A percentile compares a stretch with the other conserved stretches of the same genome.
Conservation (phyloP, 345 rosid genomes). For the Dipteronia dyeriana region DNA sequence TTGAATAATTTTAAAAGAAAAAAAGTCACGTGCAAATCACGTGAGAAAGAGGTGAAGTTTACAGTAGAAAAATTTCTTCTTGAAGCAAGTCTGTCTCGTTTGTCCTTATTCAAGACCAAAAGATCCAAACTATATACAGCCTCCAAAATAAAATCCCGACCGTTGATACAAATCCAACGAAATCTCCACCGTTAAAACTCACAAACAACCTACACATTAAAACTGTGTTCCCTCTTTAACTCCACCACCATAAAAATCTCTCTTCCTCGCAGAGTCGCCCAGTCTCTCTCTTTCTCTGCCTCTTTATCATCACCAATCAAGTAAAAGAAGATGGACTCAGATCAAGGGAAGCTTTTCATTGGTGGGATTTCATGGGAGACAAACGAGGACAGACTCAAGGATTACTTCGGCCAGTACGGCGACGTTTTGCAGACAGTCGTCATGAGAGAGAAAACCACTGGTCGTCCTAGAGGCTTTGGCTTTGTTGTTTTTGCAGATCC, state of each 20-base stretch:
- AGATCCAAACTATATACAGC: not conserved
- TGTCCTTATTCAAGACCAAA: conserved; percentile 8
- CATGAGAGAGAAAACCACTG: conserved; percentile 74
- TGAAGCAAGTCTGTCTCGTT: not conserved
- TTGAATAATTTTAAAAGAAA: too few relatives aligned
- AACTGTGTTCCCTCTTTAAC: not conserved
- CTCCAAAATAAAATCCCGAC: conserved; percentile 13
- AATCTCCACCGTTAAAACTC: conserved; percentile 32
- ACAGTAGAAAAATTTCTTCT: not conserved
- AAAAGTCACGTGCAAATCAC: conserved; percentile 22
- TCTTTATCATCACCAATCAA: not conserved
- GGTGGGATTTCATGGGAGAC: conserved; percentile 99
- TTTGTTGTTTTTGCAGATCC: conserved; percentile 85
- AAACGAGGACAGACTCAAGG: conserved; percentile 62
- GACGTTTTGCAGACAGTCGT: conserved; percentile 68
- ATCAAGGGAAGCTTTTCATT: conserved; percentile 87
- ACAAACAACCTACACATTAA: not conserved
- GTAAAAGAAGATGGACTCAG: conserved; percentile 57
- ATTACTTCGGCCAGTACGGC: conserved; percentile 69
- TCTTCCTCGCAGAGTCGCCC: conserved; percentile 4
- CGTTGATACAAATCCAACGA: conserved; percentile 13
- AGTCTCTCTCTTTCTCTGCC: conserved; percentile 20
- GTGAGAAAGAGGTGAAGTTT: conserved; percentile 15
- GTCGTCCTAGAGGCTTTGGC: conserved; percentile 82
- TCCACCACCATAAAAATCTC: not conserved